A percentile compares a stretch with the other conserved stretches of the same genome.
Conservation (phyloP, 2,329 filamentous ascomycete species). For the Ophiostoma sp. region DNA sequence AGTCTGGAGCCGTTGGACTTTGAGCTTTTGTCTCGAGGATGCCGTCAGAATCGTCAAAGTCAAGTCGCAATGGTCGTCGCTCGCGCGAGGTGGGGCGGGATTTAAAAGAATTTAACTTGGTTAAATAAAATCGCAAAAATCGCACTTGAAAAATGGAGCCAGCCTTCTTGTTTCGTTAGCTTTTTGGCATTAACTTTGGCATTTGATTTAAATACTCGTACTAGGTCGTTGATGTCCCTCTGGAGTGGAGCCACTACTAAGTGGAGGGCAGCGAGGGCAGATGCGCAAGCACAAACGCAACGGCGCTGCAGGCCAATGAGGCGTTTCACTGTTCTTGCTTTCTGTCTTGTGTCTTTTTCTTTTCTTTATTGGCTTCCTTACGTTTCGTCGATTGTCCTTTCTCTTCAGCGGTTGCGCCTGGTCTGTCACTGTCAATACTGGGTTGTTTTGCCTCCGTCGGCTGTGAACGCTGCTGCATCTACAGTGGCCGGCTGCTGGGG, state of each 20-base stretch:
- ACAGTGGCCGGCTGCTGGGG: no score
- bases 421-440: background rate
- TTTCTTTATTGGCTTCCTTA: background rate
- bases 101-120: slow-evolving; percentile 8
- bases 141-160: slow-evolving; percentile 13
- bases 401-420: background rate
- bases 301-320: slow-evolving; percentile 2
- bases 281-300: background rate
- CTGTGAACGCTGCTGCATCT: no score
- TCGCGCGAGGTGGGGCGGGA: slow-evolving; percentile 14
- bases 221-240: background rate
- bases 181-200: background rate
- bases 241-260: background rate
- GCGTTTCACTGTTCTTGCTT: background rate
- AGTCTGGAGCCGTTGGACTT: background rate
- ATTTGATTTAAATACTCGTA: background rate
- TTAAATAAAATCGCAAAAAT: slow-evolving; percentile 11
- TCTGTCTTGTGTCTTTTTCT: background rate
- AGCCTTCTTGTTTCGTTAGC: background rate
- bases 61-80: slow-evolving; percentile 12
- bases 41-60: background rate
- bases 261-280: background rate
- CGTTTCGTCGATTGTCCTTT: background rate
- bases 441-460: background rate
- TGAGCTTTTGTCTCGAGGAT: background rate